These are phyloP conservation scores for Serpula lacrymans DNA, from an alignment of 768 basidiomycete genomes.

Conservation along the genomic window DNA sequence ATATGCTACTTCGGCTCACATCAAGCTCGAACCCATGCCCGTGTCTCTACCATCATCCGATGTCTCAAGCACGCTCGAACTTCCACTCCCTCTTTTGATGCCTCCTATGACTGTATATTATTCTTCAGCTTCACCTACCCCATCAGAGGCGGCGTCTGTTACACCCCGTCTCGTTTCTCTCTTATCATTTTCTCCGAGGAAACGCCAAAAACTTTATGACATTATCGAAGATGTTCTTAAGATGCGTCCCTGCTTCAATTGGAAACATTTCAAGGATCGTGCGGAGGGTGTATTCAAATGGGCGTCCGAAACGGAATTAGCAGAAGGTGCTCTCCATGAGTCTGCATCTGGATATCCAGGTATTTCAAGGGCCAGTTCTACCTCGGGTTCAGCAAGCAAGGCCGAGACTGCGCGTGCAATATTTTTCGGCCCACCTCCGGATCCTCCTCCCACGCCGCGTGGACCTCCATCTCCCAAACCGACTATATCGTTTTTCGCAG, in stretches of 20 bases:
- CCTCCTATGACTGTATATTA: slow-evolving; percentile 18
- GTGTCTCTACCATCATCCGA: slow-evolving; percentile 22
- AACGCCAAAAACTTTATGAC: slow-evolving; percentile 35
- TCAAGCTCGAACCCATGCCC: slow-evolving; percentile 35
- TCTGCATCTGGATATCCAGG: slow-evolving; percentile 22
- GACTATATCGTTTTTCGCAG: slow-evolving; percentile 49
- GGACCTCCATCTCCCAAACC: slow-evolving; percentile 12
- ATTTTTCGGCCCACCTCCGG: slow-evolving; percentile 21
- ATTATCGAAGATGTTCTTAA: slow-evolving; percentile 40
- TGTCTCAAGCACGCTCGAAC: slow-evolving; percentile 11
- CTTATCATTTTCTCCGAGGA: slow-evolving; percentile 37
- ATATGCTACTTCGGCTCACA: slow-evolving; percentile 11
- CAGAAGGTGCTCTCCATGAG: slow-evolving; percentile 11
- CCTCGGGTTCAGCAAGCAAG: slow-evolving; percentile 10
- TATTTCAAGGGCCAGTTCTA: slow-evolving; percentile 23
- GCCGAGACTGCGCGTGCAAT: slow-evolving; percentile 27
- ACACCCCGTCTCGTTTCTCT: slow-evolving; percentile 35
- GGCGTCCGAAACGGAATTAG: slow-evolving; percentile 29
- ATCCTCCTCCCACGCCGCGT: slow-evolving; percentile 10
- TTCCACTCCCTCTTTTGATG: slow-evolving; percentile 18
- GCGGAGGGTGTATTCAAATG: slow-evolving; percentile 42
- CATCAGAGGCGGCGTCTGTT: slow-evolving; percentile 27
- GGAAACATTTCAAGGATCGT: slow-evolving; percentile 43
- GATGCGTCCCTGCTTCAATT: slow-evolving; percentile 50
- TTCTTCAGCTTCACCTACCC: slow-evolving; percentile 18